Evolutionary conservation across 805 yeast species (phyloP).

Genomic region (Hanseniaspora thailandica): DNA sequence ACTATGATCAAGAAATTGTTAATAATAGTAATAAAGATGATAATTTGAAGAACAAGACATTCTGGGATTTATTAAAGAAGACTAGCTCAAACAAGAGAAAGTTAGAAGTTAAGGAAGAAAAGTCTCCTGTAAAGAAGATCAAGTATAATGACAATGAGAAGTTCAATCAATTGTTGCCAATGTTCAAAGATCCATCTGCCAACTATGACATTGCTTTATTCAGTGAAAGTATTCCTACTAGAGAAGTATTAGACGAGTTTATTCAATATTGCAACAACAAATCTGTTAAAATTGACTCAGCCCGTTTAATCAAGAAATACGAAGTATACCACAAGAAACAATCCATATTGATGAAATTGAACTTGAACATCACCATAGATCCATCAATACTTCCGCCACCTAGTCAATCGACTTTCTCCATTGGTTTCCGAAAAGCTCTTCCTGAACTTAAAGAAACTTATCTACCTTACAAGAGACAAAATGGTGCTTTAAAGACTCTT

Average conservation of each 20-base stretch:
- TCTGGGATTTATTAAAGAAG: conserved; percentile 11
- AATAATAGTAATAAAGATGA: neutral
- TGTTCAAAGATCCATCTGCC: neutral
- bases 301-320: neutral
- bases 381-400: neutral
- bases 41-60: conserved; percentile 3
- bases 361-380: neutral
- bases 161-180: neutral
- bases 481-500: conserved; percentile 63
- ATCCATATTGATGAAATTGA: neutral
- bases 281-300: conserved; percentile 10
- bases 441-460: conserved; percentile 65
- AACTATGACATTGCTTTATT: neutral
- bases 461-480: conserved; percentile 66
- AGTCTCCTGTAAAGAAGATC: neutral
- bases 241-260: conserved; percentile 22
- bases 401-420: conserved; percentile 26
- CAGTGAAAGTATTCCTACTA: conserved; percentile 10
- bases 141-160: neutral
- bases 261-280: conserved; percentile 16
- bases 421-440: conserved; percentile 61
- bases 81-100: conserved; percentile 3
- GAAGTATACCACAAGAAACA: neutral
- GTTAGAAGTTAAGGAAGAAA: neutral
- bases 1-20: conserved; percentile 14